Evolutionary conservation across 176 grass and related monocot genomes (phyloP).

Genomic region (Sorghum bicolor): DNA sequence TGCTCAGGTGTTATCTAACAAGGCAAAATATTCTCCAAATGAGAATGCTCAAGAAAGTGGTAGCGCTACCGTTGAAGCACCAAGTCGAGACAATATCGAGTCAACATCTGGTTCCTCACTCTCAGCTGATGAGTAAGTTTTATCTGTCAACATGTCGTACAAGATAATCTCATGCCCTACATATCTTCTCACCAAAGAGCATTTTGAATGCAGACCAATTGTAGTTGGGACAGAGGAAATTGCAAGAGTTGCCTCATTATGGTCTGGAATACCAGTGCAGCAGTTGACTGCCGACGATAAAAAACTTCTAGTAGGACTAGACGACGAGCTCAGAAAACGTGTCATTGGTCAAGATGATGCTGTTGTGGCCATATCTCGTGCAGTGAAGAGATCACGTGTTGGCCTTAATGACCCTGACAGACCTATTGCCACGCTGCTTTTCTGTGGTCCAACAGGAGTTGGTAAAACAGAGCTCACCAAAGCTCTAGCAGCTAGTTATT

Average conservation of each 20-base stretch:
- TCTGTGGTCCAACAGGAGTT: slow-evolving; percentile 94
- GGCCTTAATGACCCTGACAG: slow-evolving; percentile 89
- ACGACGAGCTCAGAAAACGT: slow-evolving; percentile 72
- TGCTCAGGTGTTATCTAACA: slow-evolving; percentile 66
- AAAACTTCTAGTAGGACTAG: slow-evolving; percentile 71
- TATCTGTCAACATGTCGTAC: slow-evolving; percentile 24
- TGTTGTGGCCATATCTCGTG: slow-evolving; percentile 79
- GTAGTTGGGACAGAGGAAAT: slow-evolving; percentile 91
- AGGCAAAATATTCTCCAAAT: slow-evolving; percentile 63
- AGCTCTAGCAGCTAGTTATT: slow-evolving; percentile 83
- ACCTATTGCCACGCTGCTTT: slow-evolving; percentile 88
- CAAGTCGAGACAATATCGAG: slow-evolving; percentile 13
- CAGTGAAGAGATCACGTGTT: slow-evolving; percentile 86
- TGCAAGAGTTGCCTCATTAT: slow-evolving; percentile 84
- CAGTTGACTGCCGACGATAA: slow-evolving; percentile 87
- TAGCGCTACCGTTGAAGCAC: slow-evolving; percentile 18
- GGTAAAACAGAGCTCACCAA: slow-evolving; percentile 96
- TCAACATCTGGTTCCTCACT: slow-evolving; percentile 32
- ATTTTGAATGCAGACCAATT: slow-evolving; percentile 49
- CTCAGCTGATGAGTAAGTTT: slow-evolving; percentile 68
- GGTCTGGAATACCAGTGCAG: slow-evolving; percentile 95
- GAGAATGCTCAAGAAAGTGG: slow-evolving; percentile 26
- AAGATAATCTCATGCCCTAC: slow-evolving; percentile 3
- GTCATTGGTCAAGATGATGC: slow-evolving; percentile 97
- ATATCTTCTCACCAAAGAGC: slow-evolving; percentile 20